Evolutionary conservation across 768 basidiomycete species (phyloP).

Genomic region (Pholiota microspora): DNA sequence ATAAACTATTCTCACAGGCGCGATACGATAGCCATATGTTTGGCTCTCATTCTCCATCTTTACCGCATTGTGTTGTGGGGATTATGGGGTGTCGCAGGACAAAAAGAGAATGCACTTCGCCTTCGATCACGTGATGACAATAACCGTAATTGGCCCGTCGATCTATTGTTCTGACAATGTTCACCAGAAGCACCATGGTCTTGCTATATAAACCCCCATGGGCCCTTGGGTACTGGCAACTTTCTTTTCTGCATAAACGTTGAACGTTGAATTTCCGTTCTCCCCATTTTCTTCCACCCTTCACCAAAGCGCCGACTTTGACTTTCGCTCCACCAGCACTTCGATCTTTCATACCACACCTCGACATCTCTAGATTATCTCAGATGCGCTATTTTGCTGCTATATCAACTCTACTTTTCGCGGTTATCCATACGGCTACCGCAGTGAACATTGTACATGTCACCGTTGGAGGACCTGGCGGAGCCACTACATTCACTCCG

Average conservation of each 20-base stretch:
- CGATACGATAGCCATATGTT: background rate
- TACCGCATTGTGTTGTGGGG: background rate
- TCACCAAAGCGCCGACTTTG: background rate
- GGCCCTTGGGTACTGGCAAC: background rate
- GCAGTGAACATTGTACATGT: constrained; percentile 41
- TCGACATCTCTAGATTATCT: background rate
- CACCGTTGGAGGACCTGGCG: constrained; percentile 45
- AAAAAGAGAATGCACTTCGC: constrained; percentile 6
- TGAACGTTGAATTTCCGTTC: constrained; percentile 14
- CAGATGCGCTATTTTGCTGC: constrained; percentile 1
- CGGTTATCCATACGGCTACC: constrained; percentile 28
- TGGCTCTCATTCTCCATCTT: background rate
- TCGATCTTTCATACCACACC: background rate
- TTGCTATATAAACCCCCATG: constrained; percentile 7
- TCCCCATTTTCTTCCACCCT: background rate
- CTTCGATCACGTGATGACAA: constrained; percentile 7
- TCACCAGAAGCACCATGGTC: background rate
- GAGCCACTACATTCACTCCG: constrained; percentile 37
- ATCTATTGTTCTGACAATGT: background rate
- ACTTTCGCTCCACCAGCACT: constrained; percentile 1
- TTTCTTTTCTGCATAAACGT: constrained; percentile 9
- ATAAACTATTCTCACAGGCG: background rate
- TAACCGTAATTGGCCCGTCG: background rate
- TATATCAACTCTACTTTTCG: constrained; percentile 12
- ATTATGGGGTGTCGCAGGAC: constrained; percentile 1